A percentile compares a stretch with the other conserved stretches of the same genome.
phyloP scores from a whole-genome alignment of 495 filamentous ascomycete species.

The Penicillium flavigenum region DNA sequence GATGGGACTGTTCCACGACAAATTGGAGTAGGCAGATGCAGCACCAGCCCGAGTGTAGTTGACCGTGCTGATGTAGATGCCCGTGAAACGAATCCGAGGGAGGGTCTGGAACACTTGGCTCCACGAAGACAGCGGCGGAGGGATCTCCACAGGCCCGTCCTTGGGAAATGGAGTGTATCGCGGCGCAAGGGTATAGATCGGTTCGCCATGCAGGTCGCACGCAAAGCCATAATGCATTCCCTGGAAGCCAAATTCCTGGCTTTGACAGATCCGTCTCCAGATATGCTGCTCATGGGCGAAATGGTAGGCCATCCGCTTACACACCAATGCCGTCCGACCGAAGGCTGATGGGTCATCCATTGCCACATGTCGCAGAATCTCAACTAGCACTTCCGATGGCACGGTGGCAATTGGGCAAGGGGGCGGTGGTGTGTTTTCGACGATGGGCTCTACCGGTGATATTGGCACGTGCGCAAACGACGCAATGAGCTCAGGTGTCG shows the following conservation, averaged over 20 bases:
- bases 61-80: constrained; percentile 92
- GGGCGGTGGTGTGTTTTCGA: constrained; percentile 65
- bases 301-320: constrained; percentile 82
- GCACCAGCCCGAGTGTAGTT: constrained; percentile 88
- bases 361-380: constrained; percentile 70
- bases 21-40: constrained; percentile 50
- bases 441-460: constrained; percentile 50
- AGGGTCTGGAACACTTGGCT: constrained; percentile 72
- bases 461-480: constrained; percentile 71
- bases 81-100: constrained; percentile 88
- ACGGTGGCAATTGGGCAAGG: constrained; percentile 76
- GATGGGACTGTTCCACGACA: constrained; percentile 77
- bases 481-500: constrained; percentile 68
- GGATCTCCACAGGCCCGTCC: constrained; percentile 33
- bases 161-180: constrained; percentile 46
- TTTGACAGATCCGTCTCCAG: constrained; percentile 77
- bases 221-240: constrained; percentile 83
- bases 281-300: constrained; percentile 83
- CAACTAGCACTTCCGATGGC: constrained; percentile 78
- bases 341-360: constrained; percentile 76
- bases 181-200: constrained; percentile 43
- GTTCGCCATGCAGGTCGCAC: constrained; percentile 60
- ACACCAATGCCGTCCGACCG: constrained; percentile 75
- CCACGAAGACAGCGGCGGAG: constrained; percentile 42
- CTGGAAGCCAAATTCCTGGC: constrained; percentile 69